These are phyloP conservation scores for Blastobotrys peoriensis DNA, from an alignment of 805 yeast genomes.

Conservation along the genomic window DNA sequence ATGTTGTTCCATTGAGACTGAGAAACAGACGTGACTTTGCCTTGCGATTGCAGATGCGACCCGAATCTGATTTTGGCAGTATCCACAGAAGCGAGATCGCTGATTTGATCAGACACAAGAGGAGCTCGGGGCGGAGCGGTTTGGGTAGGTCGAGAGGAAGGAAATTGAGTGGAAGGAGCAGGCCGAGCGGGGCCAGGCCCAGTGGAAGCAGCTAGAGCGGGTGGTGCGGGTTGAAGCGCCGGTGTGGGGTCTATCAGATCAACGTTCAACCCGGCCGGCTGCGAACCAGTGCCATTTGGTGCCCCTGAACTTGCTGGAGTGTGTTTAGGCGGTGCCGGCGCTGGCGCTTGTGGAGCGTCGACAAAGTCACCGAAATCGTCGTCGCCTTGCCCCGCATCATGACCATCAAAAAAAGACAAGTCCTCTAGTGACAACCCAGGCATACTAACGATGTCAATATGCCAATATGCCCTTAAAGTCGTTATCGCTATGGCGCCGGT, in stretches of 20 bases:
- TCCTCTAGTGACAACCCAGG: constrained; percentile 12
- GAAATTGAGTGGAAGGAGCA: constrained; percentile 9
- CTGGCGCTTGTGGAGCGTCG: constrained; percentile 28
- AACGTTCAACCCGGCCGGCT: neutral
- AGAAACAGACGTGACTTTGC: constrained; percentile 2
- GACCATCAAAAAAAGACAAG: constrained; percentile 18
- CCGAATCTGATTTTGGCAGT: constrained; percentile 17
- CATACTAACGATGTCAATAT: too few relatives aligned
- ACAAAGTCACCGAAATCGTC: constrained; percentile 45
- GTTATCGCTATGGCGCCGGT: too few relatives aligned
- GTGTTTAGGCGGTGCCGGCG: neutral
- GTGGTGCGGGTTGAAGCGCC: too few relatives aligned
- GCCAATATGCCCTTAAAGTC: too few relatives aligned
- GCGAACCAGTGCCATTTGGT: too few relatives aligned
- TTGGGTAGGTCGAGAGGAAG: too few relatives aligned
- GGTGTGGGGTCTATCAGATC: too few relatives aligned
- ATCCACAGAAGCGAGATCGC: constrained; percentile 6
- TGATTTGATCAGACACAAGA: too few relatives aligned
- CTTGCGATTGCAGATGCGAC: constrained; percentile 14
- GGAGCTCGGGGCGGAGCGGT: too few relatives aligned
- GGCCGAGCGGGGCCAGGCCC: too few relatives aligned
- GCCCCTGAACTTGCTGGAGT: neutral
- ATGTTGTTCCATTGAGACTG: constrained; percentile 17
- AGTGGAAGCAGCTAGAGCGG: too few relatives aligned
- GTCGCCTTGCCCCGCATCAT: constrained; percentile 8